Conservation (phyloP, 1,284 basidiomycete species). For the Ceratorhiza oryzae-sativae region DNA sequence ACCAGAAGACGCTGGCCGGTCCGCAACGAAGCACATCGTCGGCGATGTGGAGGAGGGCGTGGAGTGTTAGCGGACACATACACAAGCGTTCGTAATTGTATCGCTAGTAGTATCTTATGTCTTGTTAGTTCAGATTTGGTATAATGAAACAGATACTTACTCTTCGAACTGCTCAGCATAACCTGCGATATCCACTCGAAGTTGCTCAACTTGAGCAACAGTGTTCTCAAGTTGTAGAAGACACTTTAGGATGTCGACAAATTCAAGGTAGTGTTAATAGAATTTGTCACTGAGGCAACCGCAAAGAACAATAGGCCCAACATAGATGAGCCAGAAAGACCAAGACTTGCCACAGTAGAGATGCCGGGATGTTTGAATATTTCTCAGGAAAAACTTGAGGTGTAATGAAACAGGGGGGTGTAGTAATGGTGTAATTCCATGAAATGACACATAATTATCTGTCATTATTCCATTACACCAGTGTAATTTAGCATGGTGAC, state of each 20-base stretch:
- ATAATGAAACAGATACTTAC: conserved; percentile 46
- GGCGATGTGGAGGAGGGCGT: conserved; percentile 55
- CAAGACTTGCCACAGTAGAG: conserved; percentile 50
- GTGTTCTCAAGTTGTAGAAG: conserved; percentile 57
- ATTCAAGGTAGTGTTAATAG: conserved; percentile 55
- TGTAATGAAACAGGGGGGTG: too few species aligned
- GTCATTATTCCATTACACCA: too few species aligned
- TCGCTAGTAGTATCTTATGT: conserved; percentile 52
- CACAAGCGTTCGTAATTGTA: conserved; percentile 48
- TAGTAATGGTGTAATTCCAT: too few species aligned
- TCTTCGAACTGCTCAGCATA: conserved; percentile 58
- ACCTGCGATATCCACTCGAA: conserved; percentile 51
- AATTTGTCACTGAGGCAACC: conserved; percentile 50
- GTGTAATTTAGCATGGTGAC: too few species aligned
- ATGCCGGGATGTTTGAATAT: conserved; percentile 50
- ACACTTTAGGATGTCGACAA: conserved; percentile 53
- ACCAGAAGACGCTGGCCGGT: conserved; percentile 57
- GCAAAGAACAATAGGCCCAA: conserved; percentile 54
- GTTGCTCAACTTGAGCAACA: conserved; percentile 47
- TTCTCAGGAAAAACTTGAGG: too few species aligned
- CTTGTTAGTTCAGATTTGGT: background rate
- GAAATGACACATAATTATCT: too few species aligned
- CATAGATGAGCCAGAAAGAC: conserved; percentile 54
- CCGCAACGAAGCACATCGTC: conserved; percentile 50
- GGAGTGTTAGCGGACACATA: conserved; percentile 54